Evolutionary conservation across 805 yeast species (phyloP), one percentile per base, ranked within the genome.

Genomic region (Metschnikowia noctiluminum): DNA sequence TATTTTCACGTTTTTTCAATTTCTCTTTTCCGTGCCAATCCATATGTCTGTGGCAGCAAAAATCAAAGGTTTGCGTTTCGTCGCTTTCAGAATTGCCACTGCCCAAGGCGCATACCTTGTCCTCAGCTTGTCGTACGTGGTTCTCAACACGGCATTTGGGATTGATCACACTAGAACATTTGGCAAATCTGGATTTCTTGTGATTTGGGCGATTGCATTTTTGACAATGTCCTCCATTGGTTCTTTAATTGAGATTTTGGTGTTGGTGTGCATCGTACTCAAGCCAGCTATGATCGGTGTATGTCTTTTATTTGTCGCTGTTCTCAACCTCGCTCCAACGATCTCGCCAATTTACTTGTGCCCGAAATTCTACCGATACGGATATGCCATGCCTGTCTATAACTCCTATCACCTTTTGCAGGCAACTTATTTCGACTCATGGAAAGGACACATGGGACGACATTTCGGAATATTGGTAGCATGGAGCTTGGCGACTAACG

Each of bases 351-450:
- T 69, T 34, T 65, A 57, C 10, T 55, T 70, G 37, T 54, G 59
- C 44, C 71, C 76, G 0, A 44, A 43, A 7, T 63, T 70, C 40
- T 68, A 59, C 49, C 51, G 68, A 37, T 68, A 62, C 49, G 76
- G 76, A 3, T 70, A 69, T 55, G 74, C 70, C 11, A 52, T 70
- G 57, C 74, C 73, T 6, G 67, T 68, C 12, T 47, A 51, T 21
- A 61, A 61, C 46, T 58, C 69, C 1, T 68, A 68, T 50, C 62
- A 63, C 26, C 54, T 65, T 38, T 49, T 68, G 50, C 66, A 64
- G 31, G 68, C 64, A 10, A 70, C 65, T 1, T 66, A 60, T 42
- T 67, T 68, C 46, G 46, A 68, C 49, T 46, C 66, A 6, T 68
- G 65, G 64, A 68, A 68, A 52, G 73, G 73, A 3, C 43, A 61